These are phyloP conservation scores for Ogataea wickerhamii DNA, from an alignment of 805 yeast species.

Conservation along the genomic window DNA sequence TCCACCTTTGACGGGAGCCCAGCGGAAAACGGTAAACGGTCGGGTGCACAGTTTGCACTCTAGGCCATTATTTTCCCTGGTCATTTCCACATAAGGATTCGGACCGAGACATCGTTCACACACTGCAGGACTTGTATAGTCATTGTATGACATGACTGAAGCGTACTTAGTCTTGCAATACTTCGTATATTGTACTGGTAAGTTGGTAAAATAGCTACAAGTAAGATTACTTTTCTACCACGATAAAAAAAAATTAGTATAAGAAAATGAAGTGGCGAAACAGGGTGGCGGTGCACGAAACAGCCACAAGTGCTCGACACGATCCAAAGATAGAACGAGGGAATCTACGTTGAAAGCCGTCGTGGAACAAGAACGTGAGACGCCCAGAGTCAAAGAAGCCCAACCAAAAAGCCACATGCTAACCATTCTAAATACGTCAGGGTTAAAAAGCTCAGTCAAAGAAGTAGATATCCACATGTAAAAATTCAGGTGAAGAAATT, in stretches of 20 bases:
- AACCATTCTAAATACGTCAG: conserved; percentile 24
- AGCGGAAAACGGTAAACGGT: conserved; percentile 76
- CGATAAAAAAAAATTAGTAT: not conserved
- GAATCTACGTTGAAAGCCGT: too few relatives aligned
- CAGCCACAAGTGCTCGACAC: too few relatives aligned
- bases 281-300: too few relatives aligned
- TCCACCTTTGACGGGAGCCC: conserved; percentile 52
- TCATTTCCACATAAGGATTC: conserved; percentile 64
- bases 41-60: conserved; percentile 83
- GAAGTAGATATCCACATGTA: conserved; percentile 27
- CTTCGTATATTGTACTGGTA: too few relatives aligned
- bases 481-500: conserved; percentile 37
- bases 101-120: conserved; percentile 74
- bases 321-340: too few relatives aligned
- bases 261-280: not conserved
- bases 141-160: conserved; percentile 14
- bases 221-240: too few relatives aligned
- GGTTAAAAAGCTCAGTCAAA: conserved; percentile 40
- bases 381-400: too few relatives aligned
- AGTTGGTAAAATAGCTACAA: too few relatives aligned
- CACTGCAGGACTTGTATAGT: conserved; percentile 49
- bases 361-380: too few relatives aligned
- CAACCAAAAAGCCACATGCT: too few relatives aligned
- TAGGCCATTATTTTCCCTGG: conserved; percentile 66
- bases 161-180: too few relatives aligned